Evolutionary conservation across 148 eudicot genomes (phyloP), one percentile per base, ranked within the genome.

Genomic region (Amaranthus cruentus): DNA sequence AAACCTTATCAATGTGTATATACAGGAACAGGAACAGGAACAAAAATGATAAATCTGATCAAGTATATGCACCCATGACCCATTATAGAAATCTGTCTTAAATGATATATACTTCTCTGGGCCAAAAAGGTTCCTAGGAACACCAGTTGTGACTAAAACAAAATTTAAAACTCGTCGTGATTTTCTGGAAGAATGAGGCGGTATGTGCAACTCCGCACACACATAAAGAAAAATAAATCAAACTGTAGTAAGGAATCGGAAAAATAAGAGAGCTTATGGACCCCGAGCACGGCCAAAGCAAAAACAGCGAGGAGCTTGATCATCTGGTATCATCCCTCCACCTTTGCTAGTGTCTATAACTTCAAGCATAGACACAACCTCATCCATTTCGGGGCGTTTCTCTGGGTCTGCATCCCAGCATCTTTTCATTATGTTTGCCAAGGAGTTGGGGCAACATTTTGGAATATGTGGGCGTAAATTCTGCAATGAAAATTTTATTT

Each of bases 281-380:
- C 97, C 97, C 42, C 90, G 87, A 63, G 74, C 72, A 4, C 82
- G 84, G 56, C 85, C 86, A 62, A 92, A 87, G 88, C 92, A 90
- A 62, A 92, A 88, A 71, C 97, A 92, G 15, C 95, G 73, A 48
- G 78, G 60, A 50, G 87, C 71, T 62, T 89, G 88, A 44, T 82
- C 97, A 70, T 88, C 92, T 0, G 97, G 95, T 66, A 92, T 85
- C 95, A 92, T 92, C 11, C 97, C 95, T 66, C 97, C 97, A 10
- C 97, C 97, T 78, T 81, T 92, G 81, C 74, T 88, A 1, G 91
- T 92, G 77, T 92, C 95, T 7, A 90, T 83, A 9, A 88, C 92
- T 79, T 92, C 97, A 53, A 91, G 75, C 81, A 88, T 62, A 54
- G 55, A 80, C 68, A 92, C 97, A 2, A 88, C 97, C 68, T 89